Conservation (phyloP, 139 green algal genomes). For the Tetradesmus lagerheimii region DNA sequence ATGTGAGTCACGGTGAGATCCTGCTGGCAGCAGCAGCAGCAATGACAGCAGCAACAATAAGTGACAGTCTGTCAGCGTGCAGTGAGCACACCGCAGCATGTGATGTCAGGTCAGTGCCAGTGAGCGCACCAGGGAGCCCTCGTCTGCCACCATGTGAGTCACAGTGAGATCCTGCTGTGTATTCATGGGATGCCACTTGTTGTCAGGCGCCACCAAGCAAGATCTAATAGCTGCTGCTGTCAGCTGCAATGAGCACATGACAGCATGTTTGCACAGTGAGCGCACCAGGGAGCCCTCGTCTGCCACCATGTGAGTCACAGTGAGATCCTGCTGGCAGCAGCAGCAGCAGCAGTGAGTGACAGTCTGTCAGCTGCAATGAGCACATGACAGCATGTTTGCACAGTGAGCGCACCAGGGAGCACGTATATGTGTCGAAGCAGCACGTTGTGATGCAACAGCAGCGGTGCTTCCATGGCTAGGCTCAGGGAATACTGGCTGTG, state of each 20-base stretch:
- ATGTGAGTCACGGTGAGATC: conserved; percentile 3
- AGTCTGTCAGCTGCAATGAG: too few relatives aligned
- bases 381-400: neutral
- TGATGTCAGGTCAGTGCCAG: neutral
- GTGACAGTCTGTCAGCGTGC: too few relatives aligned
- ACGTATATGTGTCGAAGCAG: too few relatives aligned
- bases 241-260: conserved; percentile 18
- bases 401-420: neutral
- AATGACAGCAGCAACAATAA: neutral
- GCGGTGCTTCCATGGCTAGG: too few relatives aligned
- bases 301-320: conserved; percentile 6
- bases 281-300: neutral
- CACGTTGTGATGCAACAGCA: too few relatives aligned
- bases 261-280: neutral
- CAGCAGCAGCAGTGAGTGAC: neutral
- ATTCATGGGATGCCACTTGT: too few relatives aligned
- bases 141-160: conserved; percentile 13
- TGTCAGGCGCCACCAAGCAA: too few relatives aligned
- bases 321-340: neutral
- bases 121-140: neutral
- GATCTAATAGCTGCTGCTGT: too few relatives aligned
- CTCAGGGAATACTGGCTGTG: too few relatives aligned
- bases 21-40: neutral
- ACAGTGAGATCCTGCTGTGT: neutral
- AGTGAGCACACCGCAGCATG: neutral